These are phyloP conservation scores for Petunia secreta DNA, from an alignment of 257 asterid species.

Conservation along the genomic window DNA sequence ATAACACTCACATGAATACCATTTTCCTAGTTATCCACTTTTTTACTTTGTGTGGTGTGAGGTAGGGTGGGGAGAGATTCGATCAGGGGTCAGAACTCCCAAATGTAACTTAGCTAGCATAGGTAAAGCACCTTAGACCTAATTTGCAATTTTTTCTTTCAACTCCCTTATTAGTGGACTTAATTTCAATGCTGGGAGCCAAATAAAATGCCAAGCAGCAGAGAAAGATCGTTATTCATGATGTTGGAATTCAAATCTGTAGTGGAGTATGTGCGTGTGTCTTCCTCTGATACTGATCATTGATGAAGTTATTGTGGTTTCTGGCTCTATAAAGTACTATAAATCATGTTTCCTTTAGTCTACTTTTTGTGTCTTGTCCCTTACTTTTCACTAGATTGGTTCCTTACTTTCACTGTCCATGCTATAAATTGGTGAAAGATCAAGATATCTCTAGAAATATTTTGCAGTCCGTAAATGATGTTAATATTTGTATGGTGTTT, in stretches of 20 bases:
- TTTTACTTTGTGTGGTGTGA: too few relatives aligned
- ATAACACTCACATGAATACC: too few relatives aligned
- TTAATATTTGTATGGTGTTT: background rate
- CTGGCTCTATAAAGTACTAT: background rate
- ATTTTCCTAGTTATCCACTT: too few relatives aligned
- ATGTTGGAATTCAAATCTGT: background rate
- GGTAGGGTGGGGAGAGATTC: too few relatives aligned
- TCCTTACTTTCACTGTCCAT: background rate
- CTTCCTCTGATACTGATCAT: background rate
- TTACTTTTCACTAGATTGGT: background rate
- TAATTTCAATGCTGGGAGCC: background rate
- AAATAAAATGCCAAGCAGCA: background rate
- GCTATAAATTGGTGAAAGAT: background rate
- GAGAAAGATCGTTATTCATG: background rate
- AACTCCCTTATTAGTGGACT: background rate
- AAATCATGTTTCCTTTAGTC: conserved; percentile 3
- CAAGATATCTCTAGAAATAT: background rate
- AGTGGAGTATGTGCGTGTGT: background rate
- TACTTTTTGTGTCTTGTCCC: conserved; percentile 15
- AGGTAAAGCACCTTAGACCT: too few relatives aligned
- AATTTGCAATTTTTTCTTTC: too few relatives aligned
- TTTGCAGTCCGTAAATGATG: background rate
- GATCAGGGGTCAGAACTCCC: too few relatives aligned
- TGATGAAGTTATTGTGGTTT: background rate
- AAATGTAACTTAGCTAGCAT: too few relatives aligned